Evolutionary conservation across 2,329 filamentous ascomycete genomes (phyloP).

Genomic region (Aulographum hederae): DNA sequence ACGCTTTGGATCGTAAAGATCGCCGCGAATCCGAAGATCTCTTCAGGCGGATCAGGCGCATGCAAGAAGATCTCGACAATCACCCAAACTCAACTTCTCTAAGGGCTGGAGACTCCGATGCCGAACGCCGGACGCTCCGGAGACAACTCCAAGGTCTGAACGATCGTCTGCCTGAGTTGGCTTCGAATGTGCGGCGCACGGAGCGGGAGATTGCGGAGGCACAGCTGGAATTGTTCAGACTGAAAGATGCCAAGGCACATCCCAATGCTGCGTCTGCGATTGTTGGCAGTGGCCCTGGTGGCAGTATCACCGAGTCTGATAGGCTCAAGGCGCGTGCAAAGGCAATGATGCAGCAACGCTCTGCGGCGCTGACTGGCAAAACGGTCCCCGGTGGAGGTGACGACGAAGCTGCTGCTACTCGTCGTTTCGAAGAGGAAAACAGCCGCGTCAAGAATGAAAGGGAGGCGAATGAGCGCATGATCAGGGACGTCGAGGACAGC

Average conservation of each 20-base stretch:
- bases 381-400: slow-evolving; percentile 48
- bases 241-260: slow-evolving; percentile 84
- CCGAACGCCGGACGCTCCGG: slow-evolving; percentile 69
- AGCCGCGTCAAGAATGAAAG: slow-evolving; percentile 65
- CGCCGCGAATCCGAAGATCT: slow-evolving; percentile 84
- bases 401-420: slow-evolving; percentile 62
- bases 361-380: slow-evolving; percentile 77
- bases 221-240: slow-evolving; percentile 76
- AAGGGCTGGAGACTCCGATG: slow-evolving; percentile 60
- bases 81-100: slow-evolving; percentile 67
- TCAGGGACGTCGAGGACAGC: slow-evolving; percentile 88
- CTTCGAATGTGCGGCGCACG: slow-evolving; percentile 76
- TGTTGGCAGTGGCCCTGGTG: slow-evolving; percentile 83
- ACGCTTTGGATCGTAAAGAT: slow-evolving; percentile 76
- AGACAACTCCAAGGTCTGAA: slow-evolving; percentile 77
- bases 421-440: slow-evolving; percentile 77
- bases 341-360: slow-evolving; percentile 97
- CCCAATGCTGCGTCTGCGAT: slow-evolving; percentile 65
- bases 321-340: slow-evolving; percentile 86
- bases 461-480: slow-evolving; percentile 92
- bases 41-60: slow-evolving; percentile 74
- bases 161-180: slow-evolving; percentile 79
- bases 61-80: slow-evolving; percentile 86
- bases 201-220: slow-evolving; percentile 89
- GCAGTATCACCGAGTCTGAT: slow-evolving; percentile 79